phyloP scores from a whole-genome alignment of 805 yeast species.

The Starmerella potacharoeniae region DNA sequence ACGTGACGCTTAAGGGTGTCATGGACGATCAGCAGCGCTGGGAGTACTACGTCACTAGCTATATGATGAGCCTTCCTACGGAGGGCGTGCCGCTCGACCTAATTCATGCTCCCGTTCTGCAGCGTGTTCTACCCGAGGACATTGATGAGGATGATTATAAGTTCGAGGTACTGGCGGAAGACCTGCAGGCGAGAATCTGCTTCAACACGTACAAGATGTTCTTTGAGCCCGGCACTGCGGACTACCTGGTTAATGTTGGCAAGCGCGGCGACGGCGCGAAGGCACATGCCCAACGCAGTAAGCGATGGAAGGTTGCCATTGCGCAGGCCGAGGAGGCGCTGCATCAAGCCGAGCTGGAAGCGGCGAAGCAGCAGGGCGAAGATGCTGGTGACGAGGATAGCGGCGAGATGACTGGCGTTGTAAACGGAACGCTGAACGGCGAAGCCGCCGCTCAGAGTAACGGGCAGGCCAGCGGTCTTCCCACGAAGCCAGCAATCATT shows the following conservation, averaged over 20 bases:
- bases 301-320: slow-evolving; percentile 18
- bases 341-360: slow-evolving; percentile 15
- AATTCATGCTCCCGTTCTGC: slow-evolving; percentile 69
- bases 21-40: slow-evolving; percentile 67
- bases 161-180: slow-evolving; percentile 52
- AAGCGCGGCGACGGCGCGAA: slow-evolving; percentile 3
- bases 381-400: neutral
- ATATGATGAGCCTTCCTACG: slow-evolving; percentile 90
- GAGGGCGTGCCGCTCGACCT: slow-evolving; percentile 81
- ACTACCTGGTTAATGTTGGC: slow-evolving; percentile 40
- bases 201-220: slow-evolving; percentile 67
- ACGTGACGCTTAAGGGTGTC: slow-evolving; percentile 66
- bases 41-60: slow-evolving; percentile 88
- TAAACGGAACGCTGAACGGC: neutral
- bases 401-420: neutral
- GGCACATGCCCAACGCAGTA: slow-evolving; percentile 8
- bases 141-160: slow-evolving; percentile 20
- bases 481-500: slow-evolving; percentile 1
- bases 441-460: neutral
- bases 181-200: slow-evolving; percentile 66
- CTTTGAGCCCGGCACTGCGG: slow-evolving; percentile 69
- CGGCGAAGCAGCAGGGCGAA: slow-evolving; percentile 2
- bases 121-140: slow-evolving; percentile 30
- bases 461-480: neutral
- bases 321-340: slow-evolving; percentile 15